phyloP scores from a whole-genome alignment of 768 basidiomycete genomes.

The Sporobolomyces phaffii region DNA sequence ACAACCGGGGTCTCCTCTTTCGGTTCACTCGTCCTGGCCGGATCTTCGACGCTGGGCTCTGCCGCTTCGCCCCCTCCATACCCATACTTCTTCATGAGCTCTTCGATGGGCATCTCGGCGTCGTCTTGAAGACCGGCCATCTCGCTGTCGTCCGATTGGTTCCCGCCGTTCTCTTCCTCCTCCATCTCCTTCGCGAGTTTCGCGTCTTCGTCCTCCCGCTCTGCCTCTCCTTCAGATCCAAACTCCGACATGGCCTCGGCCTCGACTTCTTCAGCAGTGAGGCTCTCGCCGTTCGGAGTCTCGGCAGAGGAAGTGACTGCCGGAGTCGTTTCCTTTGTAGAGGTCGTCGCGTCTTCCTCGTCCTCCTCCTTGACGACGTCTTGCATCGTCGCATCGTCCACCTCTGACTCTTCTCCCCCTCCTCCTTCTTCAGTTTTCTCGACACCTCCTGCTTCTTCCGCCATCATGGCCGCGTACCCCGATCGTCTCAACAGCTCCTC shows the following conservation, averaged over 20 bases:
- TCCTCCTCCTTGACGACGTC: background rate
- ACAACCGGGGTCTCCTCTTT: slow-evolving; percentile 15
- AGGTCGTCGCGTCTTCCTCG: background rate
- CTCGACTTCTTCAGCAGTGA: slow-evolving; percentile 33
- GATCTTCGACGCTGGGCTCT: background rate
- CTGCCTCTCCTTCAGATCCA: slow-evolving; percentile 41
- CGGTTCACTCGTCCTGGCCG: background rate
- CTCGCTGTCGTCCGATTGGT: slow-evolving; percentile 41
- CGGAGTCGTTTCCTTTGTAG: background rate
- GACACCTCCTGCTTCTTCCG: slow-evolving; percentile 42
- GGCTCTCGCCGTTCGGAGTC: background rate
- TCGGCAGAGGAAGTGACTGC: background rate
- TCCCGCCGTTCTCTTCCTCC: slow-evolving; percentile 35
- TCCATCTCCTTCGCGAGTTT: slow-evolving; percentile 40
- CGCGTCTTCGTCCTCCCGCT: slow-evolving; percentile 39
- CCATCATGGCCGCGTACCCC: slow-evolving; percentile 43
- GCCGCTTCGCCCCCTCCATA: slow-evolving; percentile 10
- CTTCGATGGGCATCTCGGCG: slow-evolving; percentile 46
- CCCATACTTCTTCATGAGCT: slow-evolving; percentile 38
- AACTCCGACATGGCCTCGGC: slow-evolving; percentile 38
- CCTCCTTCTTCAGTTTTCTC: slow-evolving; percentile 44
- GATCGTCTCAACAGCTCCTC: slow-evolving; percentile 48
- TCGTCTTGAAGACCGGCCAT: slow-evolving; percentile 48
- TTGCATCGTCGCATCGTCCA: background rate
- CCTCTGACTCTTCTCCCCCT: slow-evolving; percentile 19